These are phyloP conservation scores for Trametes punicea DNA, from an alignment of 768 basidiomycete genomes.

Conservation along the genomic window DNA sequence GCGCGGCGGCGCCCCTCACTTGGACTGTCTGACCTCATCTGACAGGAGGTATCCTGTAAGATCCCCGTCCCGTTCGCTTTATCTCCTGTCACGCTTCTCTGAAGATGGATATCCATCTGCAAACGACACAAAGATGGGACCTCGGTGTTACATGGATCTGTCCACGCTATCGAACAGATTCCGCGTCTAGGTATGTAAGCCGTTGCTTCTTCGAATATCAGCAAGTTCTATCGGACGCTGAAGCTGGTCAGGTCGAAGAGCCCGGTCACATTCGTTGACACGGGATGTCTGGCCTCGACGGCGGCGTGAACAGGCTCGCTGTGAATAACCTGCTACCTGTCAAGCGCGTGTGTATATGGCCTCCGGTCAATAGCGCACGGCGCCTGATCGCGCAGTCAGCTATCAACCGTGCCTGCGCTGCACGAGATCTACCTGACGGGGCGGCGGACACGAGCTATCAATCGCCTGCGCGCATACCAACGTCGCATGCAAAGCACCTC, in stretches of 20 bases:
- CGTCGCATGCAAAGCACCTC: no score
- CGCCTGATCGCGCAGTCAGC: neutral
- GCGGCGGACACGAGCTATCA: neutral
- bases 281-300: neutral
- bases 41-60: constrained; percentile 9
- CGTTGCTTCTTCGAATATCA: constrained; percentile 10
- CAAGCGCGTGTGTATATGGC: neutral
- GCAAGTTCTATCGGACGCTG: constrained; percentile 1
- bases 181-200: neutral
- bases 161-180: constrained; percentile 1
- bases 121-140: constrained; percentile 1
- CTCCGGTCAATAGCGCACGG: neutral
- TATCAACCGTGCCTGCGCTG: neutral
- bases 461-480: neutral
- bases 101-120: neutral
- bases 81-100: constrained; percentile 15
- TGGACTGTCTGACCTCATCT: constrained; percentile 2
- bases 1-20: neutral
- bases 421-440: neutral
- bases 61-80: neutral
- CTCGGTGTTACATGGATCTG: neutral
- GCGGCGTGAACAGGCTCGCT: neutral
- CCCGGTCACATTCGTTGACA: neutral
- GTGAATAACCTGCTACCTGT: neutral
- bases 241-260: neutral